A percentile compares a stretch with the other conserved stretches of the same genome.
phyloP scores from a whole-genome alignment of 495 filamentous ascomycete species.

The Daldinia caldariorum region DNA sequence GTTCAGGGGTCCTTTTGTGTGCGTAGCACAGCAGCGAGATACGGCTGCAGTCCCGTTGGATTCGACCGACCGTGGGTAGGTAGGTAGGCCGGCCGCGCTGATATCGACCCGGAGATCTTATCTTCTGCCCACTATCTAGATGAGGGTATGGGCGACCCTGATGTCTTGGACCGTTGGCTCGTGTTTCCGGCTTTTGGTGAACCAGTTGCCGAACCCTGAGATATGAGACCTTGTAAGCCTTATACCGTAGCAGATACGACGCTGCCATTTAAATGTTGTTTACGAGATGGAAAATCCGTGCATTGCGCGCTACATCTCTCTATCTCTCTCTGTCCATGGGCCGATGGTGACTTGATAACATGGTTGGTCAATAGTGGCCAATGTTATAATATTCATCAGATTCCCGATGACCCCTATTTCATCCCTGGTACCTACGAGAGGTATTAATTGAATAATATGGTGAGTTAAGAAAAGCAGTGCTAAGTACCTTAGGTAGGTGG shows the following conservation, averaged over 20 bases:
- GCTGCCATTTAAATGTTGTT: neutral
- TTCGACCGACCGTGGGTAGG: neutral
- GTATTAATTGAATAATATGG: neutral
- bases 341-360: neutral
- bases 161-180: conserved; percentile 5
- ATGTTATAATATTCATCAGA: neutral
- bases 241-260: conserved; percentile 4
- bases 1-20: conserved; percentile 18
- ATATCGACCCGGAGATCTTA: conserved; percentile 13
- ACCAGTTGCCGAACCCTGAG: conserved; percentile 13
- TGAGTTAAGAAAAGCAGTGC: neutral
- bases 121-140: conserved; percentile 18
- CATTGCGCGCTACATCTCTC: neutral
- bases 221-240: neutral
- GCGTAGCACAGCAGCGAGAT: conserved; percentile 6
- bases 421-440: neutral
- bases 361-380: conserved; percentile 5
- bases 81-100: neutral
- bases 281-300: neutral
- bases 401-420: conserved; percentile 13
- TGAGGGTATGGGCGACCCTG: neutral
- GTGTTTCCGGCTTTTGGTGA: conserved; percentile 15
- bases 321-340: no score
- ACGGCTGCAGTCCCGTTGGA: neutral
- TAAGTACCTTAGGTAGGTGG: neutral